A percentile compares a stretch with the other conserved stretches of the same genome.
Evolutionary conservation across 2,329 filamentous ascomycete genomes (phyloP).

Genomic region (Talaromyces islandicus): DNA sequence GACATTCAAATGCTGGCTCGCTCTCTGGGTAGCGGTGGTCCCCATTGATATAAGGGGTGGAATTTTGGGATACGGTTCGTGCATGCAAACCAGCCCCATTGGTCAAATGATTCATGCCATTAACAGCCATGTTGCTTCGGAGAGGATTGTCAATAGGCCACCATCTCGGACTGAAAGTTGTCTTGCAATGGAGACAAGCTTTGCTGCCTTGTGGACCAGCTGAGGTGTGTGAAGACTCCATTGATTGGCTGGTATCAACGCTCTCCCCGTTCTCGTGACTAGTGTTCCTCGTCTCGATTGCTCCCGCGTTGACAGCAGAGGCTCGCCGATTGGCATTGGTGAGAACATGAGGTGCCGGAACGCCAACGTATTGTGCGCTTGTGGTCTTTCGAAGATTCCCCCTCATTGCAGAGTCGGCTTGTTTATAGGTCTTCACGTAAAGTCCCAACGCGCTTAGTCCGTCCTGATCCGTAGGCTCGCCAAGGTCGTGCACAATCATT

Average conservation of each 20-base stretch:
- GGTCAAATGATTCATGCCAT: constrained; percentile 29
- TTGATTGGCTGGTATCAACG: not conserved
- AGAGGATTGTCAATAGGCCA: constrained; percentile 52
- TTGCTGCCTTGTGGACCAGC: constrained; percentile 18
- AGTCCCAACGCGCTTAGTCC: constrained; percentile 77
- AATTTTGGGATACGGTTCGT: constrained; percentile 20
- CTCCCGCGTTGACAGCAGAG: constrained; percentile 43
- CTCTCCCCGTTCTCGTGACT: constrained; percentile 16
- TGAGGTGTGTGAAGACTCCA: constrained; percentile 15
- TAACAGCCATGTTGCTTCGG: constrained; percentile 39
- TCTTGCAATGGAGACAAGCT: constrained; percentile 36
- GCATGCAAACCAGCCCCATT: constrained; percentile 26
- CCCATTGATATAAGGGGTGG: constrained; percentile 20
- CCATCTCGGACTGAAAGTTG: constrained; percentile 49
- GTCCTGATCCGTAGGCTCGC: constrained; percentile 65
- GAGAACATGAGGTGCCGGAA: constrained; percentile 20
- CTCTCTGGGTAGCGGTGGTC: constrained; percentile 14
- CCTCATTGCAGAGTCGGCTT: constrained; percentile 83
- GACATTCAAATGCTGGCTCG: constrained; percentile 53
- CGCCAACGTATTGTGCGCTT: constrained; percentile 42
- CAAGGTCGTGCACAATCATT: constrained; percentile 68
- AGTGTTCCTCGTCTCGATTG: constrained; percentile 18
- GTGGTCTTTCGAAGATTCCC: constrained; percentile 85
- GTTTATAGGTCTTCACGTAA: constrained; percentile 85
- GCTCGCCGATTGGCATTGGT: constrained; percentile 46